A percentile compares a stretch with the other conserved stretches of the same genome.
phyloP scores from a whole-genome alignment of 2,329 filamentous ascomycete species.

The Pseudocercospora crystallina region DNA sequence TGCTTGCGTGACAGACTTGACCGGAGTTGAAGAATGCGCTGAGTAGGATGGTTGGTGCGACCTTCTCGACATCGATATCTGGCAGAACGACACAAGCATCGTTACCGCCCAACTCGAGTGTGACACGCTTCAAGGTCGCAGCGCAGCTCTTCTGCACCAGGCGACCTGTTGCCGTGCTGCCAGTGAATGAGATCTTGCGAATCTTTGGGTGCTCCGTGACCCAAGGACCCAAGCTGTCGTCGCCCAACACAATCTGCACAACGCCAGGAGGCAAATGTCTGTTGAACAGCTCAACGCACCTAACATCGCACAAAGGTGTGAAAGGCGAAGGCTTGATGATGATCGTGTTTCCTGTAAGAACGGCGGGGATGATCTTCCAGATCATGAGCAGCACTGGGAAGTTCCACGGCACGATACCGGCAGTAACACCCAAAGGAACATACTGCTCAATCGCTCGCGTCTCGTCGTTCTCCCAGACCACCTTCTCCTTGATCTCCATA shows the following conservation, averaged over 20 bases:
- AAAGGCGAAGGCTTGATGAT: slow-evolving; percentile 92
- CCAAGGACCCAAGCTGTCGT: slow-evolving; percentile 52
- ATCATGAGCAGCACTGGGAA: slow-evolving; percentile 53
- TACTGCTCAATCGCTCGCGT: slow-evolving; percentile 22
- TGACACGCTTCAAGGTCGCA: slow-evolving; percentile 52
- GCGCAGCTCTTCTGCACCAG: slow-evolving; percentile 79
- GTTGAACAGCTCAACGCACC: slow-evolving; percentile 78
- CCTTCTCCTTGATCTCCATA: slow-evolving; percentile 22
- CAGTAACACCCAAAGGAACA: slow-evolving; percentile 21
- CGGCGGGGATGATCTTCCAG: slow-evolving; percentile 72
- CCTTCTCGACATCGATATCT: slow-evolving; percentile 85
- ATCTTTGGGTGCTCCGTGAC: slow-evolving; percentile 69
- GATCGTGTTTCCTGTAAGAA: slow-evolving; percentile 83
- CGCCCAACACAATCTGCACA: slow-evolving; percentile 86
- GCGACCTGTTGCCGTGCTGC: slow-evolving; percentile 81
- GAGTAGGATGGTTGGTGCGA: slow-evolving; percentile 86
- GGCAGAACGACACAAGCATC: slow-evolving; percentile 82
- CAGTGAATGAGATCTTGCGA: slow-evolving; percentile 83
- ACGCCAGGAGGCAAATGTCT: slow-evolving; percentile 73
- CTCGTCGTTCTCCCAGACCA: slow-evolving; percentile 21
- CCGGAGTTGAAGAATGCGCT: slow-evolving; percentile 93
- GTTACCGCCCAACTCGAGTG: slow-evolving; percentile 87
- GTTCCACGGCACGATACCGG: slow-evolving; percentile 42
- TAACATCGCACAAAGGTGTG: slow-evolving; percentile 61
- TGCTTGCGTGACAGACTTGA: slow-evolving; percentile 92